Evolutionary conservation across 192 early-diverging fungal species (phyloP), one percentile per base, ranked within the genome.

Genomic region (Coemansia sp.): DNA sequence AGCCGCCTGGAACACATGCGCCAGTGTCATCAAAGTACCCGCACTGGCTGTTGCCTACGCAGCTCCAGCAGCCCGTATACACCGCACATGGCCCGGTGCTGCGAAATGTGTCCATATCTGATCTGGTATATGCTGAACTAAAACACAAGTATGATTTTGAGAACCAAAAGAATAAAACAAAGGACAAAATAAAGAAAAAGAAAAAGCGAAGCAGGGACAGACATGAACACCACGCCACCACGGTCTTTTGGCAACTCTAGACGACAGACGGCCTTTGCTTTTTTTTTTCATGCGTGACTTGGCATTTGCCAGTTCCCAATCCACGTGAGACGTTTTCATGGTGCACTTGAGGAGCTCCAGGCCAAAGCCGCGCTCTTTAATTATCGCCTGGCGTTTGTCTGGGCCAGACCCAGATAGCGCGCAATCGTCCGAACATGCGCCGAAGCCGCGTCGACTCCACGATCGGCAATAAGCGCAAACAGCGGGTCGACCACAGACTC

Each of bases 1-100:
- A 81, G 59, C 69, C 62, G 42, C 78, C 78, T 31, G 78, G 69
- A 21, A 81, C 78, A 16, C 78, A 81, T 15, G 55, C 34, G 35
- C 49, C 59, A 0, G 68, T 71, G 64, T 63, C 49, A 45, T 49
- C 46, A 66, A 75, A 75, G 69, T 60, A 81, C 25, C 78, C 78
- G 61, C 78, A 81, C n/a, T 20, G 25, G 28, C 58, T 58, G 43
- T 68, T 59, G 16, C 34, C 35, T 42, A 74, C 73, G 39, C 78
- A 81, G 59, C 62, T 66, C 42, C 30, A 56, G 46, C 78, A 81
- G 56, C 29, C 40, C 3, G 9, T 69, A 55, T 75, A 60, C 13
- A 16, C 20, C 28, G 66, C 63, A 31, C 78, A 75, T 30, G 45
- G 31, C 28, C 28, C 30, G 10, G 34, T 9, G 30, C 53, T 56